A percentile compares a stretch with the other conserved stretches of the same genome.
These are phyloP conservation scores for Gymnopilus junonius DNA, from an alignment of 768 basidiomycete species.

Conservation along the genomic window DNA sequence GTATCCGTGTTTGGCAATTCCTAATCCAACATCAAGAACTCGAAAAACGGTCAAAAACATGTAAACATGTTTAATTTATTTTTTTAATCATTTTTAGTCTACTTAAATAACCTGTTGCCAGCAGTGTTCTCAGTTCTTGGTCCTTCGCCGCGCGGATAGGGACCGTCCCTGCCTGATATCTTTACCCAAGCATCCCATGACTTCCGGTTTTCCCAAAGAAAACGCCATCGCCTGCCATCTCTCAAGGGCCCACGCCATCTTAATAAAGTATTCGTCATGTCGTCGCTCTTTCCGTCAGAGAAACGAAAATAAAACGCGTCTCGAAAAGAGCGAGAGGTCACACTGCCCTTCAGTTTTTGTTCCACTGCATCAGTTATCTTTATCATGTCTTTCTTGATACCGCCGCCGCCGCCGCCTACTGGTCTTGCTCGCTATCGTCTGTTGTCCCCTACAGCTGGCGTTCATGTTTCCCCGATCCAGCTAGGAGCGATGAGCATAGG, in stretches of 20 bases:
- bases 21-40: too few species aligned
- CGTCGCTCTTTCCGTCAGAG: background rate
- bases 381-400: conserved; percentile 13
- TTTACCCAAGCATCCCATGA: background rate
- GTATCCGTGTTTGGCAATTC: too few species aligned
- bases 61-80: too few species aligned
- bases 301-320: background rate
- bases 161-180: background rate
- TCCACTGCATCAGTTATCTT: background rate
- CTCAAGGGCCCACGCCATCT: background rate
- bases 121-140: too few species aligned
- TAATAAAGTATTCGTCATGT: background rate
- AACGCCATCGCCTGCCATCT: background rate
- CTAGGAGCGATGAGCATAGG: conserved; percentile 51
- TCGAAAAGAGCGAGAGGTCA: background rate
- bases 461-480: conserved; percentile 47
- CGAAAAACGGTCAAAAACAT: too few species aligned
- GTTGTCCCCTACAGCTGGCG: conserved; percentile 39
- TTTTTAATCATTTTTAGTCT: too few species aligned
- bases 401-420: conserved; percentile 31
- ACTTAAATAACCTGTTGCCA: too few species aligned
- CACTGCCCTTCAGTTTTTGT: background rate
- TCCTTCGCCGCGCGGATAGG: background rate
- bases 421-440: conserved; percentile 39
- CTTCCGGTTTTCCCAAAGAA: too few species aligned